A percentile compares a stretch with the other conserved stretches of the same genome.
Evolutionary conservation across 2,329 filamentous ascomycete genomes (phyloP).

Genomic region (Calycina marina): DNA sequence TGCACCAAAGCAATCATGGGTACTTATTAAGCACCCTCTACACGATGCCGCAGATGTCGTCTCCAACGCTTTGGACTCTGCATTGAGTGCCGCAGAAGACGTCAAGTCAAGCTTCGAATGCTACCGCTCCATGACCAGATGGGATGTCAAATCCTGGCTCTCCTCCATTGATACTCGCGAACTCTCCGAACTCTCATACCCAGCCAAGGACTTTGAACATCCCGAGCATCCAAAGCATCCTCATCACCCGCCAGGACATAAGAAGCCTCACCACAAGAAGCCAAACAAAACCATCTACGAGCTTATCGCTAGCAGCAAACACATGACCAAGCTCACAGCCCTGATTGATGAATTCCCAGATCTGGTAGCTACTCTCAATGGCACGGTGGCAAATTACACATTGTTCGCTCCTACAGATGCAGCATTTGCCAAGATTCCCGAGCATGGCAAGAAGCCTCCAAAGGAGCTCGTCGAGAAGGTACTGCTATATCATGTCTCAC

Average conservation of each 20-base stretch:
- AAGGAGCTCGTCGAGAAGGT: constrained; percentile 57
- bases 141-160: constrained; percentile 21
- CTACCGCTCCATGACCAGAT: constrained; percentile 20
- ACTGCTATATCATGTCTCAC: constrained; percentile 61
- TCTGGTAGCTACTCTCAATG: constrained; percentile 59
- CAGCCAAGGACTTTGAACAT: constrained; percentile 16
- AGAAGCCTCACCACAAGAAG: constrained; percentile 21
- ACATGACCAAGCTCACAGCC: constrained; percentile 63
- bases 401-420: constrained; percentile 66
- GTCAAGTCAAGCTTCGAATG: constrained; percentile 18
- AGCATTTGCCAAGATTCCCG: constrained; percentile 52
- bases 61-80: constrained; percentile 21
- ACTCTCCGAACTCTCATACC: constrained; percentile 17
- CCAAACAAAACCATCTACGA: constrained; percentile 66
- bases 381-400: constrained; percentile 60
- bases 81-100: constrained; percentile 13
- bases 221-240: constrained; percentile 21
- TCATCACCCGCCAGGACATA: constrained; percentile 15
- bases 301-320: constrained; percentile 58
- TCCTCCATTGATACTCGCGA: constrained; percentile 23
- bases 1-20: too few species aligned
- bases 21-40: too few species aligned
- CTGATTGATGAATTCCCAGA: constrained; percentile 61
- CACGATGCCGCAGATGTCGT: constrained; percentile 13
- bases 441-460: constrained; percentile 41